Conservation (phyloP, 2,329 filamentous ascomycete genomes). For the Exophiala oligosperma region DNA sequence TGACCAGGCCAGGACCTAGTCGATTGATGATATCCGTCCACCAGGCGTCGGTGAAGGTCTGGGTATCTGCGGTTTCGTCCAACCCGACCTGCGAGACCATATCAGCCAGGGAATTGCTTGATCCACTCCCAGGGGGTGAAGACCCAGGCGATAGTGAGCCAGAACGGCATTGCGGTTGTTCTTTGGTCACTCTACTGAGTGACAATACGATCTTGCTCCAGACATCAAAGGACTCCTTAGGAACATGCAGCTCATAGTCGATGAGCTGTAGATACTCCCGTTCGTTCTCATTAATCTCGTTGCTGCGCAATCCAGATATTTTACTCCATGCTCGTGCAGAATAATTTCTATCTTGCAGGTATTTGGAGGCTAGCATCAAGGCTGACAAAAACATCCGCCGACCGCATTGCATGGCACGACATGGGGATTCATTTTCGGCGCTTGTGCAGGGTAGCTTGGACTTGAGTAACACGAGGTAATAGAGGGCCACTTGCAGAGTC, state of each 20-base stretch:
- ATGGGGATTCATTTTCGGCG: constrained; percentile 41
- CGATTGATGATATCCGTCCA: constrained; percentile 20
- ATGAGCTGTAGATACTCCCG: constrained; percentile 86
- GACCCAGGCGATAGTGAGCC: constrained; percentile 5
- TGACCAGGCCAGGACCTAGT: constrained; percentile 19
- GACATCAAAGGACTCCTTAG: constrained; percentile 81
- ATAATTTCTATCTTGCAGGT: constrained; percentile 96
- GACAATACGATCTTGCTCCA: constrained; percentile 90
- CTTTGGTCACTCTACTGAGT: constrained; percentile 26
- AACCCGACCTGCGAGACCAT: constrained; percentile 19
- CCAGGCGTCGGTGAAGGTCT: constrained; percentile 18
- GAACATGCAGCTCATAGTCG: constrained; percentile 92
- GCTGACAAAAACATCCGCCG: constrained; percentile 96
- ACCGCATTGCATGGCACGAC: constrained; percentile 84
- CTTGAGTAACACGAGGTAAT: constrained; percentile 94
- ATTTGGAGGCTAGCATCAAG: constrained; percentile 94
- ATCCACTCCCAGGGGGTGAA: constrained; percentile 7
- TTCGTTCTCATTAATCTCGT: constrained; percentile 96
- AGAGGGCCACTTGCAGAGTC: constrained; percentile 92
- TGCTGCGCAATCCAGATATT: constrained; percentile 91
- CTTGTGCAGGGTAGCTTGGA: constrained; percentile 80
- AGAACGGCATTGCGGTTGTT: constrained; percentile 10
- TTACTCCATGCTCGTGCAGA: constrained; percentile 98
- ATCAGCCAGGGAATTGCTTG: constrained; percentile 14
- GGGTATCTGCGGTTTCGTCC: constrained; percentile 4